These are phyloP conservation scores for Verticillium zaregamsianum DNA, from an alignment of 2,329 filamentous ascomycete genomes.

Conservation along the genomic window DNA sequence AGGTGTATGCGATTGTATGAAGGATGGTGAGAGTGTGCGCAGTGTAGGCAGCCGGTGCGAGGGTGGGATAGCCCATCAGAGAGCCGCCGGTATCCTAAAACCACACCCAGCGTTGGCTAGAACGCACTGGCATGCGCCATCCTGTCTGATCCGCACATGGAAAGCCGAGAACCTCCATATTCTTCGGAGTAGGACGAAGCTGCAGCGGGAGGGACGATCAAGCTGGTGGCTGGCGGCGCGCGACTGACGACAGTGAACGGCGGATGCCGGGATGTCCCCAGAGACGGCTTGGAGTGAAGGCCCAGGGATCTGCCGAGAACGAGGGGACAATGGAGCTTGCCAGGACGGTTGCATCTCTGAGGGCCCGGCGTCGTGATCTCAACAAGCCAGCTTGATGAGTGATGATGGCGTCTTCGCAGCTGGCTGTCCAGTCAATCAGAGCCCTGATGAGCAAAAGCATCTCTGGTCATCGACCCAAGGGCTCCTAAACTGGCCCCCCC, in stretches of 20 bases:
- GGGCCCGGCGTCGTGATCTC: slow-evolving; percentile 3
- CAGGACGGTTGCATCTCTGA: neutral
- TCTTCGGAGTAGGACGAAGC: neutral
- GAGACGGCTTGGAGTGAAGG: neutral
- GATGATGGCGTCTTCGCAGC: neutral
- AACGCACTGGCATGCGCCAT: neutral
- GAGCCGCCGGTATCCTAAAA: neutral
- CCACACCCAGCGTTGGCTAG: neutral
- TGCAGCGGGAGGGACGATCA: neutral
- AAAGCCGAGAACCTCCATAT: neutral
- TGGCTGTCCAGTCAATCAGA: neutral
- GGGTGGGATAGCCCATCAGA: neutral
- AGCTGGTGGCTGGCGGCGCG: neutral
- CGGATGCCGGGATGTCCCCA: neutral
- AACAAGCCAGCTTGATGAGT: slow-evolving; percentile 1
- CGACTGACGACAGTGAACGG: neutral
- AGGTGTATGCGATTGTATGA: neutral
- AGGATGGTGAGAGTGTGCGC: neutral
- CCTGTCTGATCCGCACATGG: neutral
- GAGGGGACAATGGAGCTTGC: neutral
- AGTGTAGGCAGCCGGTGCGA: neutral
- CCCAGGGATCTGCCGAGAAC: neutral
- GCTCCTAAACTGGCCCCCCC: neutral
- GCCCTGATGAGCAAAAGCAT: neutral
- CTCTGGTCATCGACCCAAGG: neutral